Conservation (phyloP, 305 asterid species). For the Rubia occidens region DNA sequence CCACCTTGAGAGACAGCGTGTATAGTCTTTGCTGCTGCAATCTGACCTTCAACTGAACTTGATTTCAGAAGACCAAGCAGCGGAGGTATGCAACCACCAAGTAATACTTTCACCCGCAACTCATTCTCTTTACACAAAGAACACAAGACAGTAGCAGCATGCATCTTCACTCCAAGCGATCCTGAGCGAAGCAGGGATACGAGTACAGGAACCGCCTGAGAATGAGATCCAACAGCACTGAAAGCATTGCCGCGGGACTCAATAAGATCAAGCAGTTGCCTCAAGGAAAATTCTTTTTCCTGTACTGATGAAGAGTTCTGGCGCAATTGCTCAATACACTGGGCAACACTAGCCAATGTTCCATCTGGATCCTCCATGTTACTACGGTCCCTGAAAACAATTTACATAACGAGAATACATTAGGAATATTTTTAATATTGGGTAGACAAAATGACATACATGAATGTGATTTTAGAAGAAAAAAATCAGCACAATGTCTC, state of each 20-base stretch:
- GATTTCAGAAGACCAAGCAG: constrained; percentile 97
- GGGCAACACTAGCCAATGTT: constrained; percentile 96
- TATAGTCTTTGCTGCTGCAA: constrained; percentile 95
- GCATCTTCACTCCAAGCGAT: constrained; percentile 79
- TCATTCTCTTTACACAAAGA: constrained; percentile 96
- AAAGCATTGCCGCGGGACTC: constrained; percentile 82
- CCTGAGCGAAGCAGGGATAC: constrained; percentile 90
- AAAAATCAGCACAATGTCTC: not conserved
- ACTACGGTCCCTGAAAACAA: constrained; percentile 69
- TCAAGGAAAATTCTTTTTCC: constrained; percentile 75
- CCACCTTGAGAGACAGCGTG: constrained; percentile 98
- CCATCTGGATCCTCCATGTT: constrained; percentile 99
- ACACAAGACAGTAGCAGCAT: constrained; percentile 87
- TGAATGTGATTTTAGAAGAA: not conserved
- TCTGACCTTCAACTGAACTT: constrained; percentile 80
- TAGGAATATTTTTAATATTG: not conserved
- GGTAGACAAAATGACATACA: not conserved
- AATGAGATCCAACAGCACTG: constrained; percentile 97
- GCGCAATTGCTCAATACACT: constrained; percentile 91
- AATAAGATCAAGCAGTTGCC: constrained; percentile 75
- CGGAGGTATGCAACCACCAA: constrained; percentile 99
- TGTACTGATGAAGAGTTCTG: constrained; percentile 78
- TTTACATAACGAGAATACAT: constrained; percentile 5
- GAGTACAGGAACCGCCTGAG: constrained; percentile 99
- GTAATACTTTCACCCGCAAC: constrained; percentile 82